phyloP scores from a whole-genome alignment of 2,329 filamentous ascomycete genomes.

The Colletotrichum lini region DNA sequence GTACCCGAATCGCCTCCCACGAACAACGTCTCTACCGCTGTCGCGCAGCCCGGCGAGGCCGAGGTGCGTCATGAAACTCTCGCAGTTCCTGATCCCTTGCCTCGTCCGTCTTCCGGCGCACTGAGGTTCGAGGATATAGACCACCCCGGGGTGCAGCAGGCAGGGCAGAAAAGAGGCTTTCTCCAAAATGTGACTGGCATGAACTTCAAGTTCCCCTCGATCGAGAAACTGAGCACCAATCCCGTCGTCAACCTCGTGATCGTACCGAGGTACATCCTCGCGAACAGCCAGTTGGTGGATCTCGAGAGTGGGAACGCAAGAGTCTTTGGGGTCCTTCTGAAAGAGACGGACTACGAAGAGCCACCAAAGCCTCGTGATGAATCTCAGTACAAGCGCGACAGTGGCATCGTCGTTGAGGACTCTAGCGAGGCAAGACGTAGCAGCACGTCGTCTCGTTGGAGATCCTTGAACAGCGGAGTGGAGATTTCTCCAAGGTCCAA shows the following conservation, averaged over 20 bases:
- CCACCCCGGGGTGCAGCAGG: neutral
- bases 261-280: neutral
- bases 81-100: neutral
- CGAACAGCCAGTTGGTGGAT: too few relatives aligned
- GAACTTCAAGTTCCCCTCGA: neutral
- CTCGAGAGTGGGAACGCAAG: neutral
- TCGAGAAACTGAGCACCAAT: neutral
- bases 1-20: neutral
- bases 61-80: constrained; percentile 1
- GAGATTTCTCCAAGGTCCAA: too few relatives aligned
- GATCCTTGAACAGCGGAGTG: neutral
- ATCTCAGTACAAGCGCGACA: neutral
- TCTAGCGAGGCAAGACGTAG: neutral
- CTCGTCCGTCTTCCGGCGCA: neutral
- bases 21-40: neutral
- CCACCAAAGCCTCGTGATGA: too few relatives aligned
- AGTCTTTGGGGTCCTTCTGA: neutral
- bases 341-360: neutral
- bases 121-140: constrained; percentile 6
- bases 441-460: neutral
- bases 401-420: neutral
- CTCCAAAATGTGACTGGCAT: neutral
- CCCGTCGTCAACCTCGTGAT: neutral
- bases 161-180: neutral
- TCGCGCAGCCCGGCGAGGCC: neutral